These are phyloP conservation scores for Eragrostis nindensis DNA, from an alignment of 176 grass and related monocot species.

Conservation along the genomic window DNA sequence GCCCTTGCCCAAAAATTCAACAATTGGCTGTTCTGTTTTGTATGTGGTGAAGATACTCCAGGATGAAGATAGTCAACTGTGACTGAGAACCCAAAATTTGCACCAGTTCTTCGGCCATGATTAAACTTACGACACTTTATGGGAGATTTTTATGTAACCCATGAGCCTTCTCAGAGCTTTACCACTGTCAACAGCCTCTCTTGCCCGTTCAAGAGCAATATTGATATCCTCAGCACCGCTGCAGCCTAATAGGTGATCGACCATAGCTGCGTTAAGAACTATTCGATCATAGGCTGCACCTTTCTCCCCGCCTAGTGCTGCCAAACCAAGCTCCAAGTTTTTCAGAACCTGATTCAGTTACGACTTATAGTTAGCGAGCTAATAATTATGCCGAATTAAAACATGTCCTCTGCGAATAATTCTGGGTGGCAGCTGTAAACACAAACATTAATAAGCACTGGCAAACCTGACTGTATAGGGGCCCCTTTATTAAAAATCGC, in stretches of 20 bases:
- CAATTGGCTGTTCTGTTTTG: neutral
- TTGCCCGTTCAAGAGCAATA: slow-evolving; percentile 70
- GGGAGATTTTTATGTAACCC: slow-evolving; percentile 75
- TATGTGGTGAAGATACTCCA: neutral
- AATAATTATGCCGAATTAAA: slow-evolving; percentile 2
- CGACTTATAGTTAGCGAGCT: slow-evolving; percentile 18
- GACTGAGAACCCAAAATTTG: slow-evolving; percentile 39
- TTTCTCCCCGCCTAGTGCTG: slow-evolving; percentile 76
- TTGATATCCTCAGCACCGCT: slow-evolving; percentile 75
- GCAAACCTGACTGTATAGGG: slow-evolving; percentile 2
- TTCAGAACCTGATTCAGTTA: slow-evolving; percentile 67
- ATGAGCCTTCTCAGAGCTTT: slow-evolving; percentile 81
- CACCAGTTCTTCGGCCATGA: neutral
- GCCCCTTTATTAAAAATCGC: neutral
- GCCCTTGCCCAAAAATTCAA: neutral
- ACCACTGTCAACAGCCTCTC: slow-evolving; percentile 83
- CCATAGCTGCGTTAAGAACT: slow-evolving; percentile 88
- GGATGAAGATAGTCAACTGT: neutral
- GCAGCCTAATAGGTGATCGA: slow-evolving; percentile 86
- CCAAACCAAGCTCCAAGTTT: slow-evolving; percentile 87
- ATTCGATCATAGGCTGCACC: slow-evolving; percentile 87
- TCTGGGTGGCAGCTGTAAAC: neutral
- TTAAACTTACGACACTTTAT: slow-evolving; percentile 53
- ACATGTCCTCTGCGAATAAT: neutral
- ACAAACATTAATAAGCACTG: neutral